phyloP scores from a whole-genome alignment of 139 green algal genomes.

The Auxenochlorella pyrenoidosa region DNA sequence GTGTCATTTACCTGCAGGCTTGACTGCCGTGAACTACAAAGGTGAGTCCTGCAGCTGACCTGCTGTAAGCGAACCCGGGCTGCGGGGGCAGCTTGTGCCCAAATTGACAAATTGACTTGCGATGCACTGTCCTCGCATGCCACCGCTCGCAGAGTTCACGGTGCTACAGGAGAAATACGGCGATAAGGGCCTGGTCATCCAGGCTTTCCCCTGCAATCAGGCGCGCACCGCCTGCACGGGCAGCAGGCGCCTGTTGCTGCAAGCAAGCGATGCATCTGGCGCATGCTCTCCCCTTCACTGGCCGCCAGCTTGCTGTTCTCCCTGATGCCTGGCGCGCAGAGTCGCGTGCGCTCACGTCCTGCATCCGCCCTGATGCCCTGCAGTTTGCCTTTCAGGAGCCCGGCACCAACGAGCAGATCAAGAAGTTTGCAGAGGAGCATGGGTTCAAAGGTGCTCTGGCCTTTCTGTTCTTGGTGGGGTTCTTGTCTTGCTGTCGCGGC shows the following conservation, averaged over 20 bases:
- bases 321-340: too few species aligned
- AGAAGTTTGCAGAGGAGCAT: conserved; percentile 44
- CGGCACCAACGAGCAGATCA: conserved; percentile 58
- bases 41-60: not conserved
- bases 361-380: too few species aligned
- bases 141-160: conserved; percentile 34
- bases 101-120: too few species aligned
- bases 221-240: not conserved
- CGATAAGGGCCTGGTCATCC: conserved; percentile 34
- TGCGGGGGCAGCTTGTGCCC: not conserved
- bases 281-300: too few species aligned
- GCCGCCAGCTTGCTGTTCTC: too few species aligned
- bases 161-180: conserved; percentile 47
- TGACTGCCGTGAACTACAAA: conserved; percentile 35
- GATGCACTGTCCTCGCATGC: not conserved
- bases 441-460: conserved; percentile 27
- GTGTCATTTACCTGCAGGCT: not conserved
- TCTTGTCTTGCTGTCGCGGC: too few species aligned
- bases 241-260: too few species aligned
- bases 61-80: too few species aligned
- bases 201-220: conserved; percentile 57
- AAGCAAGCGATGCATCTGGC: too few species aligned
- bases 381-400: conserved; percentile 53
- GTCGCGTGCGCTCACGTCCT: too few species aligned
- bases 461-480: too few species aligned